Base-by-base conservation (phyloP, 306 rosid species). In the Prunus mongolica region DNA sequence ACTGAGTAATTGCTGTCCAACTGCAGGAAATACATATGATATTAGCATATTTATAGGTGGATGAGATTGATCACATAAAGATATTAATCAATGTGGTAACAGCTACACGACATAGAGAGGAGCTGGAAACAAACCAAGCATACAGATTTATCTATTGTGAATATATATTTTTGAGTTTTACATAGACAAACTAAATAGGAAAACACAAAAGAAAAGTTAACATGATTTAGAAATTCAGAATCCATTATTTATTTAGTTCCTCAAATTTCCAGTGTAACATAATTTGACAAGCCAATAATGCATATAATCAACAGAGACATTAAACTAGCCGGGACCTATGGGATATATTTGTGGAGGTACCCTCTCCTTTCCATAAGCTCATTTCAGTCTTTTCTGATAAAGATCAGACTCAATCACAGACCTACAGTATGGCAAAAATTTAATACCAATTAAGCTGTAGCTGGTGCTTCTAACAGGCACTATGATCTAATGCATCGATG, bases 1-100 rank as follows among this genome's bases (percentile, higher is more conserved):
- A 80, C 49, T 89, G 91, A 77, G 89, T 89, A 60, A 92, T 84
- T 74, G 97, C 96, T 78, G 97, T 92, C 91, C 93, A 89, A 4
- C 97, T 90, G 89, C 85, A 83, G 72, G 73, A 76, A 47, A n/a
- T 14, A 38, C 69, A 22, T 9, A 72, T 3, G 1, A 32, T 6
- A n/a, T 72, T 32, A 32, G 9, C 16, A 56, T 57, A 8, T 1
- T 3, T 38, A 22, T 10, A 57, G 46, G 55, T 55, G 66, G 54
- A 72, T 41, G 67, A 24, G 41, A 56, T 45, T 19, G 2, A 57
- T 72, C 49, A 38, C n/a, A 20, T 55, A n/a, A 49, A 52, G 44
- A 71, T 71, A 20, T 55, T 20, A 34, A n/a, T 54, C 50, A 12
- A 20, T 16, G 9, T 20, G 18, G 1, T 20, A 32, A 55, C 47